Percentiles rank a stretch among this genome's conserved stretches.
Conservation (phyloP, 2,329 filamentous ascomycete species). For the Talaromyces sp. region DNA sequence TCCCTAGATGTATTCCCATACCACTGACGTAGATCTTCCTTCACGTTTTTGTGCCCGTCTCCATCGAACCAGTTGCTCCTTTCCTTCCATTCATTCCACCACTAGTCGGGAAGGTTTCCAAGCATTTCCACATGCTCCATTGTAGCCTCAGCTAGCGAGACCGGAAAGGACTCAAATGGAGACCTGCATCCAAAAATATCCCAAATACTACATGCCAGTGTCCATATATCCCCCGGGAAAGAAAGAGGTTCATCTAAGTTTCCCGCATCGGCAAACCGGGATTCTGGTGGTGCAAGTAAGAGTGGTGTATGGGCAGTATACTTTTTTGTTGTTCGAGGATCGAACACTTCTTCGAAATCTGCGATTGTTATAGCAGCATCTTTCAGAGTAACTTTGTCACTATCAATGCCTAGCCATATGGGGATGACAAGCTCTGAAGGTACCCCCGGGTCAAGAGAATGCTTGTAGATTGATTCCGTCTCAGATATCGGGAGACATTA, state of each 20-base stretch:
- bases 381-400: slow-evolving; percentile 27
- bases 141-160: slow-evolving; percentile 29
- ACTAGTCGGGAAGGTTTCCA: slow-evolving; percentile 28
- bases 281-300: background rate
- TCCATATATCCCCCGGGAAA: slow-evolving; percentile 31
- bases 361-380: slow-evolving; percentile 28
- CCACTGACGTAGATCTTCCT: background rate
- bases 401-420: slow-evolving; percentile 27
- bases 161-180: slow-evolving; percentile 29
- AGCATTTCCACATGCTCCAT: slow-evolving; percentile 30
- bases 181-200: slow-evolving; percentile 32
- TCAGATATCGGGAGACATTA: background rate
- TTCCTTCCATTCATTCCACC: slow-evolving; percentile 28
- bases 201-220: slow-evolving; percentile 35
- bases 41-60: slow-evolving; percentile 21
- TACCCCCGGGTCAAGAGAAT: slow-evolving; percentile 24
- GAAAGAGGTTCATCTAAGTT: slow-evolving; percentile 26
- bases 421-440: slow-evolving; percentile 24
- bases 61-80: slow-evolving; percentile 26
- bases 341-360: slow-evolving; percentile 33
- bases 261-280: background rate
- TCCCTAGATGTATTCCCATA: background rate
- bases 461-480: background rate
- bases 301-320: slow-evolving; percentile 25
- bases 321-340: slow-evolving; percentile 20